These are phyloP conservation scores for Articulospora tetracladia DNA, from an alignment of 495 filamentous ascomycete genomes.

Conservation along the genomic window DNA sequence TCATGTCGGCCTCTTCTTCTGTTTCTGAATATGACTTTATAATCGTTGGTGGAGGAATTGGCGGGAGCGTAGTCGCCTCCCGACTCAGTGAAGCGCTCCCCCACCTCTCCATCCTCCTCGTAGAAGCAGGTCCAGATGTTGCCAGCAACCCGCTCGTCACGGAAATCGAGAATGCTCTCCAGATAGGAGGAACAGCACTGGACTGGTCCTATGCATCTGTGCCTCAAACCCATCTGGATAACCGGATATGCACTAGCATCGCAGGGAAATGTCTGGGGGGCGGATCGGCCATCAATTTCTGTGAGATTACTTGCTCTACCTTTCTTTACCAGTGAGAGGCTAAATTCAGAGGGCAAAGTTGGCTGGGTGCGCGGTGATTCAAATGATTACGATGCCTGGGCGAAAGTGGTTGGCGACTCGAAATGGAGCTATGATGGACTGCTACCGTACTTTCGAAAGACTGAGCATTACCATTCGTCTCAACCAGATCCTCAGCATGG, in stretches of 20 bases:
- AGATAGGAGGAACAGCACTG: constrained; percentile 23
- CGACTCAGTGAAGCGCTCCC: constrained; percentile 38
- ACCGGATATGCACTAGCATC: constrained; percentile 21
- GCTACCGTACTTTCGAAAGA: constrained; percentile 31
- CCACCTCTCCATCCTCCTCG: constrained; percentile 36
- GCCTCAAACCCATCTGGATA: constrained; percentile 26
- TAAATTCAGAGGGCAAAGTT: constrained; percentile 5
- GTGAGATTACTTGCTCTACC: too few relatives aligned
- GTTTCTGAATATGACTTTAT: too few relatives aligned
- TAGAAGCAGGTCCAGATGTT: constrained; percentile 48
- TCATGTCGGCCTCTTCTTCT: too few relatives aligned
- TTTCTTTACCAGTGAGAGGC: too few relatives aligned
- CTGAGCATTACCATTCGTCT: constrained; percentile 23
- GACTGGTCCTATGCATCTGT: constrained; percentile 32
- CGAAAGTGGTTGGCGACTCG: constrained; percentile 25
- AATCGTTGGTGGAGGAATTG: constrained; percentile 80
- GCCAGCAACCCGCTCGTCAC: constrained; percentile 13
- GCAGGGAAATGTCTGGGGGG: constrained; percentile 38
- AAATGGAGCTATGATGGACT: constrained; percentile 34
- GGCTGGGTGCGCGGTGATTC: constrained; percentile 33
- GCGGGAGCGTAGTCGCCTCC: constrained; percentile 72
- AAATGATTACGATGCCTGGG: constrained; percentile 38
- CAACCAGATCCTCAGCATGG: constrained; percentile 32
- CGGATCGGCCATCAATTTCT: constrained; percentile 30
- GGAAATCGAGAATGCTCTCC: too few relatives aligned